phyloP scores from a whole-genome alignment of 306 rosid species.

The Vigna angularis region DNA sequence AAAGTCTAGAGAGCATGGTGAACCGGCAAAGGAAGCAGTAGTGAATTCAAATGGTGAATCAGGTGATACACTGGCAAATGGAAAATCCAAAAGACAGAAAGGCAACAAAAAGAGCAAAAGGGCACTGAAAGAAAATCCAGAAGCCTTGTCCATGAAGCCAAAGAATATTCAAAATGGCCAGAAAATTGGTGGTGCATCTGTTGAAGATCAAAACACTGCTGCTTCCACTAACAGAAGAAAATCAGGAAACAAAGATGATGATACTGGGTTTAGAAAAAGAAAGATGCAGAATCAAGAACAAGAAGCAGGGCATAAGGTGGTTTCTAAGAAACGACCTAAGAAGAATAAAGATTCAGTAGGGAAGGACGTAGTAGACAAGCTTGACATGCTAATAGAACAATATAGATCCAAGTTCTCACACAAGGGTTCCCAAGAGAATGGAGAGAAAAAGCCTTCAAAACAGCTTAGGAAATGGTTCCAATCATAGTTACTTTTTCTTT shows the following conservation, averaged over 20 bases:
- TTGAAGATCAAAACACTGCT: constrained; percentile 29
- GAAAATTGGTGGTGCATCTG: constrained; percentile 45
- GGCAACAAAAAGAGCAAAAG: constrained; percentile 42
- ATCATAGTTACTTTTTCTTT: constrained; percentile 43
- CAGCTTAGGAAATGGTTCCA: constrained; percentile 88
- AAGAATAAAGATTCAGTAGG: constrained; percentile 76
- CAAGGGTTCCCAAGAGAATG: constrained; percentile 51
- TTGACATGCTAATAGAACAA: constrained; percentile 89
- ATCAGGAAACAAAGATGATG: constrained; percentile 41
- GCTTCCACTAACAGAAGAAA: constrained; percentile 33
- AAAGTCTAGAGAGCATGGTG: constrained; percentile 54
- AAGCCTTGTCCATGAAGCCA: constrained; percentile 42
- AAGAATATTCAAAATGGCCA: constrained; percentile 44
- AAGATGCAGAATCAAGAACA: constrained; percentile 55
- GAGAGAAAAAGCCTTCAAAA: constrained; percentile 60
- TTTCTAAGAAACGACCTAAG: constrained; percentile 56
- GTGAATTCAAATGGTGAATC: constrained; percentile 42
- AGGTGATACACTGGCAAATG: constrained; percentile 39
- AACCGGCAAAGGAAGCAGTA: constrained; percentile 43
- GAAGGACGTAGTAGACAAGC: constrained; percentile 73
- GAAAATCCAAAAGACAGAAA: constrained; percentile 66
- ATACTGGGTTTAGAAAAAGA: constrained; percentile 55
- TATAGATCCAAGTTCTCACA: constrained; percentile 76
- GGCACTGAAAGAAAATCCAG: constrained; percentile 36
- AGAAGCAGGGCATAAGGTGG: constrained; percentile 45